phyloP scores from a whole-genome alignment of 1,284 basidiomycete genomes.

The Omphalotus olearius region DNA sequence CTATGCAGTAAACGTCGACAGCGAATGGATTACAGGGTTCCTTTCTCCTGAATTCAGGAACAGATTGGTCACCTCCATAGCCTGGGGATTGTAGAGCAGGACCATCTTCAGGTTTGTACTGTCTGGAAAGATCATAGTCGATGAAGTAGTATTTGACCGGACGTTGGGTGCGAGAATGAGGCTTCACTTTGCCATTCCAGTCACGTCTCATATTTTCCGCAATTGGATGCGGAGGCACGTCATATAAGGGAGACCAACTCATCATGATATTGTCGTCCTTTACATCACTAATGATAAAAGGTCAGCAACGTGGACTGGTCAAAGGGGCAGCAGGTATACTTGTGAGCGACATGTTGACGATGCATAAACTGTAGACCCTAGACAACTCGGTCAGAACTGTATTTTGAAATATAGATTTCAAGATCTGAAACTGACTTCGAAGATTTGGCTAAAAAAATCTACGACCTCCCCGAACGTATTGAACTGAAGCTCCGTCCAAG shows the following conservation, averaged over 20 bases:
- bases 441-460: slow-evolving; percentile 26
- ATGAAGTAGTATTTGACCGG: slow-evolving; percentile 30
- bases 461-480: slow-evolving; percentile 29
- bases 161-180: slow-evolving; percentile 23
- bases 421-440: slow-evolving; percentile 22
- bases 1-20: slow-evolving; percentile 33
- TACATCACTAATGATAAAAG: slow-evolving; percentile 40
- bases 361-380: slow-evolving; percentile 39
- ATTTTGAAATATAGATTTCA: too few species aligned
- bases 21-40: slow-evolving; percentile 29
- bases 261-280: slow-evolving; percentile 33
- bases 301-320: too few species aligned
- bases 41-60: slow-evolving; percentile 19
- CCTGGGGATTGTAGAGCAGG: background rate
- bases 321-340: too few species aligned
- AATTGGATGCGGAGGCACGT: slow-evolving; percentile 23
- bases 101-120: slow-evolving; percentile 18
- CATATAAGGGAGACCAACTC: slow-evolving; percentile 25
- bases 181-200: slow-evolving; percentile 17
- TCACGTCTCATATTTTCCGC: slow-evolving; percentile 17
- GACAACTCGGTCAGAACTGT: background rate
- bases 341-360: slow-evolving; percentile 31
- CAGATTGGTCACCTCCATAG: slow-evolving; percentile 11
- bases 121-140: slow-evolving; percentile 28
- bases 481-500: slow-evolving; percentile 16